Conservation (phyloP, 495 filamentous ascomycete species). For the Xylaria cubensis region DNA sequence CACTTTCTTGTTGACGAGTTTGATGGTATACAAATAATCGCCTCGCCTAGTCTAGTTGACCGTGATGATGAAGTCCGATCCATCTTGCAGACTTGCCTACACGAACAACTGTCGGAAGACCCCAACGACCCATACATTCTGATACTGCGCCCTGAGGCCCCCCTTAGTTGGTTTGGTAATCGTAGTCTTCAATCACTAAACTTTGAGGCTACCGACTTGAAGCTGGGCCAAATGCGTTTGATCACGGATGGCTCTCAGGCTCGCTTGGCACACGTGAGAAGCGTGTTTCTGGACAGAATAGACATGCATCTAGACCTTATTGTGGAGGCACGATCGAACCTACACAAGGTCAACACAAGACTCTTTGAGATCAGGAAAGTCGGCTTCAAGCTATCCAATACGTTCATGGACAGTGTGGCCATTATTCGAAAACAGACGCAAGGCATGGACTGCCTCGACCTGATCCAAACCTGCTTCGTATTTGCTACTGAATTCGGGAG, state of each 20-base stretch:
- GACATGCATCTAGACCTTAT: conserved; percentile 84
- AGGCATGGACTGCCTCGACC: conserved; percentile 87
- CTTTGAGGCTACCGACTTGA: conserved; percentile 83
- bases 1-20: conserved; percentile 86
- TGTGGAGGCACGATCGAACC: conserved; percentile 89
- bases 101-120: conserved; percentile 78
- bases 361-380: conserved; percentile 95
- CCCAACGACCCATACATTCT: conserved; percentile 80
- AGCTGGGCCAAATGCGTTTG: conserved; percentile 83
- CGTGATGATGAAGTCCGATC: conserved; percentile 80
- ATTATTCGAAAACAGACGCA: conserved; percentile 84
- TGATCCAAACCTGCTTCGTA: conserved; percentile 98
- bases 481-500: conserved; percentile 98
- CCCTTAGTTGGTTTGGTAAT: conserved; percentile 82
- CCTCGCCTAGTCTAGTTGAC: conserved; percentile 76
- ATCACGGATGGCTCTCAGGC: conserved; percentile 87
- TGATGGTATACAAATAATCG: conserved; percentile 81
- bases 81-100: conserved; percentile 86
- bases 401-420: conserved; percentile 98
- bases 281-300: conserved; percentile 74
- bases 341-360: conserved; percentile 88
- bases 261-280: conserved; percentile 77
- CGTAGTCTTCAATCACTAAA: conserved; percentile 72
- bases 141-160: conserved; percentile 80
- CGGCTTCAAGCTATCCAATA: conserved; percentile 95